Evolutionary conservation across 192 early-diverging fungal species (phyloP).

Genomic region (Funneliformis geosporum): DNA sequence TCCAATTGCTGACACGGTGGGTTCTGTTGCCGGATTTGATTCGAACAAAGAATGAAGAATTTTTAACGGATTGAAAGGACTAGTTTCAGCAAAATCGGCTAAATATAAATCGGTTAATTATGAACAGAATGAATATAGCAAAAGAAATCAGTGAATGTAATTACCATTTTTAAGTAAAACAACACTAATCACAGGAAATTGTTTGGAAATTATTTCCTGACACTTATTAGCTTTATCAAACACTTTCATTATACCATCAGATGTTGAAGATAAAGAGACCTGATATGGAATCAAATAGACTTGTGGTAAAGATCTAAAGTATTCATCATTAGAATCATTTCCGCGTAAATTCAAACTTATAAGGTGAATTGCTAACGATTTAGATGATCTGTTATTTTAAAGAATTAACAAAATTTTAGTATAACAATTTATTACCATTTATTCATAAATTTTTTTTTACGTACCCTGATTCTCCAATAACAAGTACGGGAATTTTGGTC

Average conservation of each 20-base stretch:
- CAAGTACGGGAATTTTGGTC: slow-evolving; percentile 21
- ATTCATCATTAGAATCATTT: slow-evolving; percentile 14
- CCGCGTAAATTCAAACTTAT: slow-evolving; percentile 31
- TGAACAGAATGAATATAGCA: too few relatives aligned
- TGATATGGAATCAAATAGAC: slow-evolving; percentile 31
- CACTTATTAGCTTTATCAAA: slow-evolving; percentile 28
- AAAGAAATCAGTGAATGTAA: too few relatives aligned
- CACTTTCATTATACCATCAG: slow-evolving; percentile 31
- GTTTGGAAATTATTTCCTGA: background rate
- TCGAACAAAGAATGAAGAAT: background rate
- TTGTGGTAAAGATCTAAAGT: slow-evolving; percentile 19
- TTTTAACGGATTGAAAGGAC: background rate
- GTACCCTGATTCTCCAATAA: slow-evolving; percentile 24
- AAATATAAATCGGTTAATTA: background rate
- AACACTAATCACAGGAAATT: slow-evolving; percentile 14
- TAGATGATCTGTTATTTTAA: slow-evolving; percentile 12
- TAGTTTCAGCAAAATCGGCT: slow-evolving; percentile 30
- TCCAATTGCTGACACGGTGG: background rate
- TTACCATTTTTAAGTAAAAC: slow-evolving; percentile 25
- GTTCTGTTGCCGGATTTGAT: too few relatives aligned
- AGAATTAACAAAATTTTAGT: too few relatives aligned
- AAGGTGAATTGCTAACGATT: slow-evolving; percentile 26
- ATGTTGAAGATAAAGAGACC: slow-evolving; percentile 24
- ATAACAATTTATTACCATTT: too few relatives aligned
- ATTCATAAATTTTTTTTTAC: too few relatives aligned